Conservation (phyloP, 2,329 filamentous ascomycete species). For the Penicillium thymicola region DNA sequence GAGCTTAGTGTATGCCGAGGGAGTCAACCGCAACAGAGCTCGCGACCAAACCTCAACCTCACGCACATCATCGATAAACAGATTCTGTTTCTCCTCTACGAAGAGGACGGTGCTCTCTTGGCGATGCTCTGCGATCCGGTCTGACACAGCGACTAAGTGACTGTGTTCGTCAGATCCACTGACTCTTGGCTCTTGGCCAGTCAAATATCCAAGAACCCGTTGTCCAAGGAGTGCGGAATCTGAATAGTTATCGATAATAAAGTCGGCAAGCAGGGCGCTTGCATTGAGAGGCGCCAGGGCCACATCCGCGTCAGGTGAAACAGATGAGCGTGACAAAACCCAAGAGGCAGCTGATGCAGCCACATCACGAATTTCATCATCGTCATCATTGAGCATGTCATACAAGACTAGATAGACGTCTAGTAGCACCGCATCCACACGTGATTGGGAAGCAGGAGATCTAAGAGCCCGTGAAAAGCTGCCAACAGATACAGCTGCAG, state of each 20-base stretch:
- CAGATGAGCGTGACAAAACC: constrained; percentile 34
- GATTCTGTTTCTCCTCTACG: constrained; percentile 84
- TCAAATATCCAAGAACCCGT: constrained; percentile 40
- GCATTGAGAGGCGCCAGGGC: constrained; percentile 50
- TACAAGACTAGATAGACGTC: constrained; percentile 65
- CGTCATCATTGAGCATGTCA: constrained; percentile 80
- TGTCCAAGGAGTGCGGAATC: constrained; percentile 32
- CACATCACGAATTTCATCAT: constrained; percentile 76
- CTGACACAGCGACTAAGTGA: constrained; percentile 24
- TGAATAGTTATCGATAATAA: constrained; percentile 36
- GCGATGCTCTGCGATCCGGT: constrained; percentile 32
- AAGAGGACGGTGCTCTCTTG: constrained; percentile 60
- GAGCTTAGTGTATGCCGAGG: constrained; percentile 21
- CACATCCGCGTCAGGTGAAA: constrained; percentile 28
- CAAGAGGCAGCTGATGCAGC: constrained; percentile 48
- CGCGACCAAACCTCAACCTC: constrained; percentile 69
- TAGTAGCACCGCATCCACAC: constrained; percentile 42
- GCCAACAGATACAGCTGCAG: constrained; percentile 36
- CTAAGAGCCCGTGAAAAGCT: constrained; percentile 45
- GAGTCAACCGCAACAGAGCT: constrained; percentile 43
- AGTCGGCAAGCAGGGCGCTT: constrained; percentile 38
- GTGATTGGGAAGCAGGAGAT: constrained; percentile 17
- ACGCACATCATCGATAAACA: constrained; percentile 80
- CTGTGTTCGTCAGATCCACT: constrained; percentile 17
- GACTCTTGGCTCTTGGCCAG: constrained; percentile 29